These are phyloP conservation scores for Metarhizium sp. DNA, from an alignment of 2,329 filamentous ascomycete genomes.

Conservation along the genomic window DNA sequence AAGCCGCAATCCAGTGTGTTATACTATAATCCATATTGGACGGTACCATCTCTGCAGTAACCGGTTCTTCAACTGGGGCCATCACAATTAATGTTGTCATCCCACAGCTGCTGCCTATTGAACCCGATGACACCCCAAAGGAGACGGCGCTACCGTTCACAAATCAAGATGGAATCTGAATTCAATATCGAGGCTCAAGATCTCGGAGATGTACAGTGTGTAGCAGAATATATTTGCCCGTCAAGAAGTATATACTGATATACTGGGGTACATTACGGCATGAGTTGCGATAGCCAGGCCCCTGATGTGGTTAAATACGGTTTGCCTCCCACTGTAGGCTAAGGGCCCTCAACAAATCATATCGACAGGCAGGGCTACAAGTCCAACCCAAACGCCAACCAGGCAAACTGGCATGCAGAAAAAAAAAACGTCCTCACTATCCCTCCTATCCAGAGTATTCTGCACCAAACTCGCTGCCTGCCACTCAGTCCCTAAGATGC, in stretches of 20 bases:
- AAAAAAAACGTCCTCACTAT: background rate
- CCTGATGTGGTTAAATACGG: too few species aligned
- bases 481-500: conserved; percentile 30
- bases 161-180: background rate
- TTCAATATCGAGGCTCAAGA: too few species aligned
- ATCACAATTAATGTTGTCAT: background rate
- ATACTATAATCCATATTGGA: background rate
- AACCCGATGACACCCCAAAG: background rate
- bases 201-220: too few species aligned
- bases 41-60: background rate
- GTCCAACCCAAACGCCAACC: background rate
- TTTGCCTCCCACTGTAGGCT: background rate
- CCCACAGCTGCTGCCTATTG: background rate
- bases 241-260: too few species aligned
- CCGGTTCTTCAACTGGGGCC: background rate
- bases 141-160: background rate
- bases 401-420: background rate
- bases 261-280: too few species aligned
- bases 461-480: background rate
- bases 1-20: conserved; percentile 8
- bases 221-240: too few species aligned
- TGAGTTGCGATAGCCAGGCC: too few species aligned
- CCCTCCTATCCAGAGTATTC: background rate
- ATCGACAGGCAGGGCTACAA: background rate
- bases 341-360: background rate